These are phyloP conservation scores for Mycena vitilis DNA, from an alignment of 768 basidiomycete species.

Conservation along the genomic window DNA sequence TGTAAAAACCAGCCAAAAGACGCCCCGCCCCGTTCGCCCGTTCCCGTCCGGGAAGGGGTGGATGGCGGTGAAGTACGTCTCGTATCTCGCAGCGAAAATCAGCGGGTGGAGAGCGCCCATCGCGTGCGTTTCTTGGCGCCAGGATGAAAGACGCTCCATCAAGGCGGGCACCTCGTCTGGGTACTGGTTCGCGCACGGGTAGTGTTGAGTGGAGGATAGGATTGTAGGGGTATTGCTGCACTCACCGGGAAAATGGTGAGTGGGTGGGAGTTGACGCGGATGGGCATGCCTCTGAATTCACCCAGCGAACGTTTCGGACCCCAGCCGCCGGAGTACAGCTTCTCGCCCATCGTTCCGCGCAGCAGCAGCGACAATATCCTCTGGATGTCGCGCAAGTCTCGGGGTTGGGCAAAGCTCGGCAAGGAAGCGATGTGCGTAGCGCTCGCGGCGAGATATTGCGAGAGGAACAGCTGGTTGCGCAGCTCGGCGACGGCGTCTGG, in stretches of 20 bases:
- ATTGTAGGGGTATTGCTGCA: not conserved
- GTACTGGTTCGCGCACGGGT: not conserved
- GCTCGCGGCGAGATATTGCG: constrained; percentile 11
- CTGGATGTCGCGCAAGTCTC: constrained; percentile 13
- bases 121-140: constrained; percentile 20
- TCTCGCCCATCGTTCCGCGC: constrained; percentile 4
- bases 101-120: constrained; percentile 11
- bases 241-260: constrained; percentile 16
- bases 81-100: constrained; percentile 17
- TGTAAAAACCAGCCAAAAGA: constrained; percentile 8
- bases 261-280: constrained; percentile 9
- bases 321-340: not conserved
- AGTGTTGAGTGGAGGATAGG: not conserved
- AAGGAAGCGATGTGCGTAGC: constrained; percentile 9
- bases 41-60: constrained; percentile 11
- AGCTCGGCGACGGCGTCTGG: constrained; percentile 16
- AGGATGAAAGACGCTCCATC: constrained; percentile 7
- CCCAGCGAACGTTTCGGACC: constrained; percentile 12
- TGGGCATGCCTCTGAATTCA: constrained; percentile 11
- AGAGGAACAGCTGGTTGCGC: constrained; percentile 14
- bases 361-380: constrained; percentile 1
- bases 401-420: constrained; percentile 9
- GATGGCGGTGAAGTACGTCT: constrained; percentile 10
- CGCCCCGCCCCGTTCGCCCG: constrained; percentile 4
- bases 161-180: constrained; percentile 16